Evolutionary conservation across 768 basidiomycete genomes (phyloP).

Genomic region (Mycena epipterygia): DNA sequence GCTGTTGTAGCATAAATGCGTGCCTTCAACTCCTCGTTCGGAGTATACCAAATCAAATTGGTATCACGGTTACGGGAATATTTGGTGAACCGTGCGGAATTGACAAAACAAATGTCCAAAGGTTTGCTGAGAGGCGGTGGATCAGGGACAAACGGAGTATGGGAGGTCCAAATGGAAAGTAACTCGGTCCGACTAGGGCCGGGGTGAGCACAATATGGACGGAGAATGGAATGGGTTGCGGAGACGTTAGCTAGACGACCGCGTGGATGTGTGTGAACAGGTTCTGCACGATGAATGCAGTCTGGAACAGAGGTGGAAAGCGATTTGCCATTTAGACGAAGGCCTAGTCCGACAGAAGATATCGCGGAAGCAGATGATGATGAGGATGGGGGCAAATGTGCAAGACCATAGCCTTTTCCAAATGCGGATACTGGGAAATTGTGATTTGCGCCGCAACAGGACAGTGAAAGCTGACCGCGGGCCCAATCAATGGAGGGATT

Average conservation of each 20-base stretch:
- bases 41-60: slow-evolving; percentile 8
- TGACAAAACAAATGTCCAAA: slow-evolving; percentile 33
- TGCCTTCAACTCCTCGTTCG: background rate
- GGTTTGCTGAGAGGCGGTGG: slow-evolving; percentile 30
- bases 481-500: slow-evolving; percentile 54
- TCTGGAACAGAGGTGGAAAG: slow-evolving; percentile 5
- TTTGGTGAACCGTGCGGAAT: slow-evolving; percentile 36
- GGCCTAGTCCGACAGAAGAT: slow-evolving; percentile 19
- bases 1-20: slow-evolving; percentile 5
- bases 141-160: background rate
- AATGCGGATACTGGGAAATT: background rate
- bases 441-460: slow-evolving; percentile 12
- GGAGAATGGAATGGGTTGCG: slow-evolving; percentile 15
- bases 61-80: slow-evolving; percentile 36
- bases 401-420: slow-evolving; percentile 45
- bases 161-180: slow-evolving; percentile 28
- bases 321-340: too few relatives aligned
- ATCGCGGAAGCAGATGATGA: slow-evolving; percentile 28
- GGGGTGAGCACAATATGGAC: background rate
- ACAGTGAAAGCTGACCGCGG: slow-evolving; percentile 37
- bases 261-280: slow-evolving; percentile 1
- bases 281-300: slow-evolving; percentile 24
- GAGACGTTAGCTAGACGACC: slow-evolving; percentile 15
- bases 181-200: slow-evolving; percentile 32
- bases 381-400: slow-evolving; percentile 15